These are phyloP conservation scores for Aspergillus tubingensis DNA, from an alignment of 2,329 filamentous ascomycete species.

Conservation along the genomic window DNA sequence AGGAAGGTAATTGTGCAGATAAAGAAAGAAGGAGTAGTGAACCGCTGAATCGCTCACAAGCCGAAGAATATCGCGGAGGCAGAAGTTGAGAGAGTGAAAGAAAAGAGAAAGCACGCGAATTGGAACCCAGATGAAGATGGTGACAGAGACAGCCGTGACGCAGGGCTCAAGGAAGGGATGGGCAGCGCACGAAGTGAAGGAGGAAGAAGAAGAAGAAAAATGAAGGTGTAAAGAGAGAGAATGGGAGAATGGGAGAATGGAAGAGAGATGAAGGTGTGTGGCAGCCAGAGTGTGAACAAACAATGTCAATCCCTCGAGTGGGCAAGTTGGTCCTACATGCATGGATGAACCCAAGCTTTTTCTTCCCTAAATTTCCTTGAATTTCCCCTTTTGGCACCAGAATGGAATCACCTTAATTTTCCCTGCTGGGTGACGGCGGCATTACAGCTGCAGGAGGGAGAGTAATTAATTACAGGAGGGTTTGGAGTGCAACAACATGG, in stretches of 20 bases:
- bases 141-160: not conserved
- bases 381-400: not conserved
- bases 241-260: conserved; percentile 3
- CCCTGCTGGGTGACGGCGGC: not conserved
- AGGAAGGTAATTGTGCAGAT: not conserved
- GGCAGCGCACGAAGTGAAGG: conserved; percentile 6
- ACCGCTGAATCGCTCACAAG: not conserved
- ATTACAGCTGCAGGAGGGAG: not conserved
- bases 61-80: not conserved
- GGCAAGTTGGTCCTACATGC: not conserved
- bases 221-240: conserved; percentile 3
- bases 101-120: not conserved
- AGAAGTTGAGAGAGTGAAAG: not conserved
- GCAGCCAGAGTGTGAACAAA: not conserved
- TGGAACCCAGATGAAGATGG: not conserved
- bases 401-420: not conserved
- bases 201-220: conserved; percentile 7
- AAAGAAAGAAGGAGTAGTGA: not conserved
- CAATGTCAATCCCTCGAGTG: not conserved
- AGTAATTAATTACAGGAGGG: not conserved
- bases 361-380: not conserved
- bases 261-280: not conserved
- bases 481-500: not conserved
- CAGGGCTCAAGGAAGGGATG: conserved; percentile 2
- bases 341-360: conserved; percentile 5